Evolutionary conservation across 768 basidiomycete genomes (phyloP), one percentile per base, ranked within the genome.

Genomic region (Trametes coccinea): DNA sequence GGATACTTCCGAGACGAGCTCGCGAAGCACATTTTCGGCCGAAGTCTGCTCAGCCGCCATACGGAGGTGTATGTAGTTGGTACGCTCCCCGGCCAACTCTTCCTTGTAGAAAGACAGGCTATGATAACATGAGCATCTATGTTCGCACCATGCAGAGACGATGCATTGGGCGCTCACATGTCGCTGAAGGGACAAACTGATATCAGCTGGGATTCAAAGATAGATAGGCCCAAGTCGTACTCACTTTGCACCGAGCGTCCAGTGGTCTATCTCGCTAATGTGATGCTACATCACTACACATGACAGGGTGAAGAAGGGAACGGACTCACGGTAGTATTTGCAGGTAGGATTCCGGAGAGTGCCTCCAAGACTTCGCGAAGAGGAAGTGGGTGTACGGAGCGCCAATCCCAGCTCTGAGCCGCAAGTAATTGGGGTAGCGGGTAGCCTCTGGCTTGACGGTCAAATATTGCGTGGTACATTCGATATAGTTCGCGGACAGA

Each of bases 341-440:
- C 14, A 75, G 69, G 49, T 77, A 79, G 5, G 70, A 57, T 30
- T 63, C 31, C 9, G 68, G 56, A 2, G 59, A 46, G 8, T 75
- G 71, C 59, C 61, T 60, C 66, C 79, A 82, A 7, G 16, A 29
- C 16, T 59, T 59, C 17, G 58, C 17, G 62, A 63, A 63, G 30
- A 74, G 67, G 66, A 77, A 74, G 53, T 77, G 67, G 1, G 67
- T 66, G 50, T 74, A 81, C 0, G 75, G 71, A 49, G 78, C 77
- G 0, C 70, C 64, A 7, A 73, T 66, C 0, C 78, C 79, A 30
- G 77, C 76, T 40, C 61, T 46, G 59, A 69, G 11, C 10, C 66
- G 62, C 5, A 70, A 69, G 55, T 70, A 76, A 14, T 63, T 65
- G 2, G 75, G 66, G 37, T 72, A 77, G 7, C 56, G 59, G 6